Conservation (phyloP, 495 filamentous ascomycete genomes). For the Aspergillus ostianus region DNA sequence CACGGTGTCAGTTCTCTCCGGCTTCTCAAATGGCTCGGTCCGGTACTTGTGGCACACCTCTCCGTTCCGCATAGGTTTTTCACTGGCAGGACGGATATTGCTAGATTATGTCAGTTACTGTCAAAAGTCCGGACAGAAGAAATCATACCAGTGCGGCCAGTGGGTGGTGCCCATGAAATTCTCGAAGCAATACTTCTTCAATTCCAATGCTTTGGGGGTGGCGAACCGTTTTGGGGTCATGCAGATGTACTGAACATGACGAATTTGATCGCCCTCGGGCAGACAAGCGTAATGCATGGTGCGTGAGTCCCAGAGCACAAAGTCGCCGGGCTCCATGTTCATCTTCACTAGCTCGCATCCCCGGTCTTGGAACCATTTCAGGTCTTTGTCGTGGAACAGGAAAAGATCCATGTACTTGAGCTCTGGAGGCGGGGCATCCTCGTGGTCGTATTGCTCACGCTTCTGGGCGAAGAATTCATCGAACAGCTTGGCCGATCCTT, state of each 20-base stretch:
- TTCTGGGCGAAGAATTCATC: conserved; percentile 36
- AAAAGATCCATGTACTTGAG: conserved; percentile 34
- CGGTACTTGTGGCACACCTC: conserved; percentile 27
- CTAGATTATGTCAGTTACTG: conserved; percentile 5
- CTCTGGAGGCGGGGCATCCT: conserved; percentile 35
- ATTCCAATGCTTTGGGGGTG: conserved; percentile 18
- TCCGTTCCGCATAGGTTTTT: conserved; percentile 33
- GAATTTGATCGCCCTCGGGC: conserved; percentile 37
- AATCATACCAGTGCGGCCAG: conserved; percentile 31
- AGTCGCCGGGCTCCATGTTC: conserved; percentile 37
- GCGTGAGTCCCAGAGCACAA: conserved; percentile 43
- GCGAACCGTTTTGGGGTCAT: conserved; percentile 31
- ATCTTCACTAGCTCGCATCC: conserved; percentile 41
- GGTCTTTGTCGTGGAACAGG: conserved; percentile 33
- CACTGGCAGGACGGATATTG: conserved; percentile 32
- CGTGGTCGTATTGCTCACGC: conserved; percentile 27
- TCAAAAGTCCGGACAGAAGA: not conserved
- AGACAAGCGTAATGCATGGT: conserved; percentile 40
- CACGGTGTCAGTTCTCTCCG: conserved; percentile 24
- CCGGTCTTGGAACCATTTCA: conserved; percentile 38
- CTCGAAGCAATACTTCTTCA: conserved; percentile 30
- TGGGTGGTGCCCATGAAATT: conserved; percentile 32
- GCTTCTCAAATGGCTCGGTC: conserved; percentile 31
- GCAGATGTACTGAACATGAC: conserved; percentile 34
- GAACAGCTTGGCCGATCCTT: conserved; percentile 37